A percentile compares a stretch with the other conserved stretches of the same genome.
Conservation (phyloP, 2,329 filamentous ascomycete species). For the Arthroderma sp. region DNA sequence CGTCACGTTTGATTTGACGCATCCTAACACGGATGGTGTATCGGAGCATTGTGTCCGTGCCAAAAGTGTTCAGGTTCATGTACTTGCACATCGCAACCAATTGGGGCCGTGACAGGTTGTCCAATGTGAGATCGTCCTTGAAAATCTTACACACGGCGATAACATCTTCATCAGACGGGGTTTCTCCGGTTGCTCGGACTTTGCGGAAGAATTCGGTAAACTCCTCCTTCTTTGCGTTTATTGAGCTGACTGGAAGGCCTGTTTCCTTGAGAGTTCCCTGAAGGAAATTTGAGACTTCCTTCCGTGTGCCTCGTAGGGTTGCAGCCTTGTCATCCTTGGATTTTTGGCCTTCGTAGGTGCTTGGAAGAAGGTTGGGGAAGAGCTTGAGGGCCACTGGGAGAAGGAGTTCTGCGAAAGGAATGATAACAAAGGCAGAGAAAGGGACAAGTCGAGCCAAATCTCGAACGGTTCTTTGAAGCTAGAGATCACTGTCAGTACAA, state of each 20-base stretch:
- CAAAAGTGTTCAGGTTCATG: conserved; percentile 94
- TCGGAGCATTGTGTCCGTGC: conserved; percentile 92
- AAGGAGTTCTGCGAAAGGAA: conserved; percentile 88
- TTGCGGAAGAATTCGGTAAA: conserved; percentile 97
- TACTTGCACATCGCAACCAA: conserved; percentile 96
- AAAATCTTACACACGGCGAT: conserved; percentile 99
- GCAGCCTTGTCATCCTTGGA: conserved; percentile 81
- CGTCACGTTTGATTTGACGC: conserved; percentile 98
- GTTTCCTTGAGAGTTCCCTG: conserved; percentile 81
- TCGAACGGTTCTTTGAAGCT: conserved; percentile 80
- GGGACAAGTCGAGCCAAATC: conserved; percentile 86
- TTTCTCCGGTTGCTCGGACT: conserved; percentile 78
- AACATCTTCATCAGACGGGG: conserved; percentile 76
- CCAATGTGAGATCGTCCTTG: conserved; percentile 91
- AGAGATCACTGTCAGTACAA: conserved; percentile 10
- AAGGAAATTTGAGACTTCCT: conserved; percentile 85
- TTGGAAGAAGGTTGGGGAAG: conserved; percentile 94
- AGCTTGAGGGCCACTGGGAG: conserved; percentile 83
- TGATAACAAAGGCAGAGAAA: conserved; percentile 93
- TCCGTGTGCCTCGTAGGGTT: conserved; percentile 69
- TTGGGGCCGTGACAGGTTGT: conserved; percentile 92
- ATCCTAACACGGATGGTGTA: conserved; percentile 96
- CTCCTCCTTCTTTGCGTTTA: conserved; percentile 80
- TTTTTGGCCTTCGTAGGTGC: conserved; percentile 88
- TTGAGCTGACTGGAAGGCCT: conserved; percentile 74